Evolutionary conservation across 2,329 filamentous ascomycete species (phyloP), one percentile per base, ranked within the genome.

Genomic region (Parafenestella ontariensis): DNA sequence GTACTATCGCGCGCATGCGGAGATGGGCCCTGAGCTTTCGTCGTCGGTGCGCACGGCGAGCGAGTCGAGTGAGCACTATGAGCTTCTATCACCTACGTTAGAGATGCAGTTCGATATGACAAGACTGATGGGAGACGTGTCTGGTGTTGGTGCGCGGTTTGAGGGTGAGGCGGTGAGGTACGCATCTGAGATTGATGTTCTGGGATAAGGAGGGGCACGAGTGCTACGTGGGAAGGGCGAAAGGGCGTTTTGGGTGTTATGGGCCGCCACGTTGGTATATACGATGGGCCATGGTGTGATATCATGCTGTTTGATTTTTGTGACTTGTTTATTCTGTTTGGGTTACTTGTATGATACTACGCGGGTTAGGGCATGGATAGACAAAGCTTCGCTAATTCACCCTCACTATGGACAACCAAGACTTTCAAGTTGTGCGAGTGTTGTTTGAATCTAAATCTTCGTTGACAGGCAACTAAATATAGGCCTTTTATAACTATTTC

Each of bases 161-260:
- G 47, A 52, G 5, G 47, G 15, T 15, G 53, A 49, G 40, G 46
- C 29, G 18, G 10, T 28, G 11, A 26, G 26, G 24, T 59, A 59
- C 23, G 40, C 44, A 5, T 8, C 18, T 3, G 56, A 61, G 28
- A 39, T 61, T 2, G 58, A 61, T 29, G 18, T 58, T 11, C 17
- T 55, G 34, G 55, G 43, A 15, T 58, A 39, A 59, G 33, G 26
- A 23, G 24, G 21, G 24, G 3, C 20, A 29, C n/a, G 8, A 28
- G 17, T 23, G 17, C 15, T 10, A 23, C 21, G 23, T 21, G 7
- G 28, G 28, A 13, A 34, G 31, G 46, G 46, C 36, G 26, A 42
- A 42, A 33, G 13, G 15, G 36, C 18, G 36, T 21, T 40, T 5
- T 3, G 23, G 46, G 28, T 37, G 47, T 26, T 44, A 13, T 44